phyloP scores from a whole-genome alignment of 2,329 filamentous ascomycete genomes.

The Hymenoscyphus fraxineus region DNA sequence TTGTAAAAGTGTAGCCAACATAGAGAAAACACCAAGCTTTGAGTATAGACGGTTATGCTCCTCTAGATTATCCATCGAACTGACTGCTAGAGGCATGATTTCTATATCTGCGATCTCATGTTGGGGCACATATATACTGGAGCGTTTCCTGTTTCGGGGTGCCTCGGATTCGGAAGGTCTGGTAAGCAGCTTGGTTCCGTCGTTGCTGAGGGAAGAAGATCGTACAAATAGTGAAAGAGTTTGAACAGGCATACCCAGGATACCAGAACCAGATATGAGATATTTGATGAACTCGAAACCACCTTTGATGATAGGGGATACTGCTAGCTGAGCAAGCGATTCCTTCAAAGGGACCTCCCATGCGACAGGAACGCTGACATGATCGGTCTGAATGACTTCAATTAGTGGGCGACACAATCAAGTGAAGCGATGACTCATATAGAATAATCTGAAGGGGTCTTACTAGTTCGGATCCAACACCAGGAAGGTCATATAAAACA shows the following conservation, averaged over 20 bases:
- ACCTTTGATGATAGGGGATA: neutral
- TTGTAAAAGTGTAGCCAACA: constrained; percentile 8
- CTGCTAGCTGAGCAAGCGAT: neutral
- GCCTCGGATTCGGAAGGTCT: neutral
- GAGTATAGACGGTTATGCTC: constrained; percentile 4
- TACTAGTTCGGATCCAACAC: neutral
- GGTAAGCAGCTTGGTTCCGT: neutral
- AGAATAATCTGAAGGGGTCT: neutral
- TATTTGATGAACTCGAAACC: neutral
- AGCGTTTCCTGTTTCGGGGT: neutral
- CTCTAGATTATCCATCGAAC: constrained; percentile 8
- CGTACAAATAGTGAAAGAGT: neutral
- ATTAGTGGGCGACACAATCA: neutral
- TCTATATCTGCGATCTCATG: constrained; percentile 5
- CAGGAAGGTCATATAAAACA: neutral
- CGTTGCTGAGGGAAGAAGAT: neutral
- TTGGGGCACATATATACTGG: neutral
- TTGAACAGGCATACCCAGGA: neutral
- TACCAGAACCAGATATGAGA: neutral
- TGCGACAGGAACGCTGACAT: neutral
- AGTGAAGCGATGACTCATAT: neutral
- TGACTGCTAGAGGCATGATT: constrained; percentile 12
- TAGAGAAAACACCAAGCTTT: constrained; percentile 11
- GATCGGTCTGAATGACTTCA: neutral
- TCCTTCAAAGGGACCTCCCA: neutral